Evolutionary conservation across 257 asterid genomes (phyloP).

Genomic region (Solanum chilense): DNA sequence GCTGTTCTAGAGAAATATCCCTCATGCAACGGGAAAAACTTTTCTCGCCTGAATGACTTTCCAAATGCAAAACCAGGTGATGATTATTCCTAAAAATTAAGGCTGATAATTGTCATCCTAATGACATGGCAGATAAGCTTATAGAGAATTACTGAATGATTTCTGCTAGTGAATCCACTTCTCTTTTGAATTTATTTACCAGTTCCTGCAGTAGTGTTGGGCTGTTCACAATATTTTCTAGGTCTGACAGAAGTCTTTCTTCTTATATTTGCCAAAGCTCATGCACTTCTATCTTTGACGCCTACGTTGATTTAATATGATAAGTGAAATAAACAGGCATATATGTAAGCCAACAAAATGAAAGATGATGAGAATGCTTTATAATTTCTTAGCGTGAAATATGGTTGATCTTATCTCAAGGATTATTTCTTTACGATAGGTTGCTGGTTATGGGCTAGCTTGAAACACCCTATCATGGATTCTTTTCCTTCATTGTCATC

Average conservation of each 20-base stretch:
- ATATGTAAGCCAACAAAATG: not conserved
- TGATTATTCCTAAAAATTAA: not conserved
- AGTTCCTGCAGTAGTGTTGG: not conserved
- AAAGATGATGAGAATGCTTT: not conserved
- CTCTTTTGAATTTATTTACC: not conserved
- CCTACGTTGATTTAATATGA: not conserved
- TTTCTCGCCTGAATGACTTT: slow-evolving; percentile 52
- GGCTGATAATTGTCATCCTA: not conserved
- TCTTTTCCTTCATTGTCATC: not conserved
- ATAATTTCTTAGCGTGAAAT: not conserved
- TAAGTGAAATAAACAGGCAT: not conserved
- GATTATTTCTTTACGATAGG: not conserved
- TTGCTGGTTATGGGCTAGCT: not conserved
- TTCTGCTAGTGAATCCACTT: not conserved
- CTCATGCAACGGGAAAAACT: slow-evolving; percentile 6
- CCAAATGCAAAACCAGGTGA: slow-evolving; percentile 88
- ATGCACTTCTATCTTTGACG: not conserved
- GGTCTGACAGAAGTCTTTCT: not conserved
- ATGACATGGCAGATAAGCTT: not conserved
- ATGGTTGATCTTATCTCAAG: not conserved
- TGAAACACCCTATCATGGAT: not conserved
- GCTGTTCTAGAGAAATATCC: slow-evolving; percentile 13
- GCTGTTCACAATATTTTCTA: not conserved
- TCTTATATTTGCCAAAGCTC: not conserved
- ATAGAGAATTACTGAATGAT: not conserved